These are phyloP conservation scores for Apiotrichum akiyoshidainum DNA, from an alignment of 1,284 basidiomycete species.

Conservation along the genomic window DNA sequence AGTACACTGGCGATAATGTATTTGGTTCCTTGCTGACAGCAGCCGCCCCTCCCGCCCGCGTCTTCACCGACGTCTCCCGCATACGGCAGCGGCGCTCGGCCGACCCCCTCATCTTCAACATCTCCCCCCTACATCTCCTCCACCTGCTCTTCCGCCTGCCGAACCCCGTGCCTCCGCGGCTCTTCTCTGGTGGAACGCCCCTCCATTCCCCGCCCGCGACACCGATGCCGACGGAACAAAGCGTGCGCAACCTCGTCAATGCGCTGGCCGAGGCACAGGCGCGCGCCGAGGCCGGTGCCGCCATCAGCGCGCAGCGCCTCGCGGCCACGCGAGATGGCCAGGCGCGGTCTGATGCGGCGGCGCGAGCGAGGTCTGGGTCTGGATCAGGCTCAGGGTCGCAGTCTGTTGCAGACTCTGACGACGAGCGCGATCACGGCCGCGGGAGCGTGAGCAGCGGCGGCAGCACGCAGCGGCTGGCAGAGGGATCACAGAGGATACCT, in stretches of 20 bases:
- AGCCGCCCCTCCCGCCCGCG: neutral
- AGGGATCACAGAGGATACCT: conserved; percentile 11
- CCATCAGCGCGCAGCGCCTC: conserved; percentile 2
- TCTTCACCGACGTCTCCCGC: conserved; percentile 3
- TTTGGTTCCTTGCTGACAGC: neutral
- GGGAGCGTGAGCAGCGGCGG: too few species aligned
- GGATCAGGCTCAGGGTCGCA: too few species aligned
- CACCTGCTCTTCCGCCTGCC: conserved; percentile 34
- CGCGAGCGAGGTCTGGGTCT: too few species aligned
- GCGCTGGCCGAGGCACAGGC: conserved; percentile 8
- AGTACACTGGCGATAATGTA: neutral
- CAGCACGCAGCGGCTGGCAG: neutral
- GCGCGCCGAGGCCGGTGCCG: neutral
- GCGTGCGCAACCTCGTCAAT: neutral
- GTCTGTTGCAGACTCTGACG: neutral
- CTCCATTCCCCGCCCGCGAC: conserved; percentile 21
- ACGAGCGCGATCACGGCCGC: neutral
- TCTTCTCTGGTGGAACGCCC: conserved; percentile 38
- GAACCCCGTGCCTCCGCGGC: conserved; percentile 23
- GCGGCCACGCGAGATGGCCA: neutral
- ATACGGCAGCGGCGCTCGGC: conserved; percentile 11
- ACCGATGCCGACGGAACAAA: conserved; percentile 5
- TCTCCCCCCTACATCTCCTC: conserved; percentile 31
- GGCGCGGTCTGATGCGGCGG: too few species aligned
- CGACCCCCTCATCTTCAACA: conserved; percentile 36